These are phyloP conservation scores for Carpinus fangiana DNA, from an alignment of 306 rosid species.

Conservation along the genomic window DNA sequence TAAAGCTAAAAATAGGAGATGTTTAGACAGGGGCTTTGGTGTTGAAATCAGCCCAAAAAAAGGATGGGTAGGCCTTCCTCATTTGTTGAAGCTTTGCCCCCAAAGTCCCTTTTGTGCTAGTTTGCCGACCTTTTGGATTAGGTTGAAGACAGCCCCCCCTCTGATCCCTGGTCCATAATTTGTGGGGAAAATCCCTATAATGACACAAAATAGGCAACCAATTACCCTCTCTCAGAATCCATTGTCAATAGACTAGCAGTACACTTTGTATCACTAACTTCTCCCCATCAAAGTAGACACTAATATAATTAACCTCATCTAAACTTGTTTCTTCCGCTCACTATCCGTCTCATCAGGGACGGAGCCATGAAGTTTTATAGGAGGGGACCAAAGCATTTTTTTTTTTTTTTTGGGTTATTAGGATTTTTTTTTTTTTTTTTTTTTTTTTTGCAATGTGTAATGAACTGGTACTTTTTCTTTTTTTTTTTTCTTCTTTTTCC, in stretches of 20 bases:
- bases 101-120: background rate
- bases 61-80: conserved; percentile 8
- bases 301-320: background rate
- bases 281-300: conserved; percentile 21
- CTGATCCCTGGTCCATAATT: conserved; percentile 10
- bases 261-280: conserved; percentile 9
- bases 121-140: conserved; percentile 21
- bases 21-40: background rate
- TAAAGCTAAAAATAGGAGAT: background rate
- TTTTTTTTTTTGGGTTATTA: too few relatives aligned
- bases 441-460: too few relatives aligned
- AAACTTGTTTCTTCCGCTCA: background rate
- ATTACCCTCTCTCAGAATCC: conserved; percentile 49
- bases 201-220: conserved; percentile 41
- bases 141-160: conserved; percentile 22
- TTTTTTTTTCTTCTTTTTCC: too few relatives aligned
- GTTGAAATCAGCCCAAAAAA: background rate
- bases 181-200: conserved; percentile 32
- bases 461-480: too few relatives aligned
- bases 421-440: too few relatives aligned
- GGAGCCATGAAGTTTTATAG: too few relatives aligned
- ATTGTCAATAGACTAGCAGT: conserved; percentile 37
- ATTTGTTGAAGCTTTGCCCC: conserved; percentile 1
- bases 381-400: too few relatives aligned
- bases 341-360: too few relatives aligned